Conservation (phyloP, 805 yeast species). For the Ogataea populi-albae region DNA sequence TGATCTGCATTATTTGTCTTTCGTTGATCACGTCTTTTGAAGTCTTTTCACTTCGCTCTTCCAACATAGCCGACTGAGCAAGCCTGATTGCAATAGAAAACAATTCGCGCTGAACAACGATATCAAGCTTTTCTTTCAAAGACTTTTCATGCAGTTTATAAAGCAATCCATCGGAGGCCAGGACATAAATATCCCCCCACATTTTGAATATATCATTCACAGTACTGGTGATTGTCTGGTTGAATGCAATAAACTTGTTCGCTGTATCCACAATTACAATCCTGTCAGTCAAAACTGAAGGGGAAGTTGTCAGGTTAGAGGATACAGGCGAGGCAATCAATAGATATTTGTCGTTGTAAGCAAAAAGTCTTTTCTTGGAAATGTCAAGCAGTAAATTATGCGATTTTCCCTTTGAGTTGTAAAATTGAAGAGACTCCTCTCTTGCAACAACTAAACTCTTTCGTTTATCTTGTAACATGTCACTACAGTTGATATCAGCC, state of each 20-base stretch:
- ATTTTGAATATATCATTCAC: constrained; percentile 56
- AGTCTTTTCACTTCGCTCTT: constrained; percentile 29
- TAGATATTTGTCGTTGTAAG: constrained; percentile 47
- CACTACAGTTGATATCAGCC: constrained; percentile 48
- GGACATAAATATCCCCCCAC: constrained; percentile 56
- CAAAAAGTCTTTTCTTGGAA: constrained; percentile 50
- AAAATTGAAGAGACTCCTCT: constrained; percentile 61
- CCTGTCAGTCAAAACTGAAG: constrained; percentile 42
- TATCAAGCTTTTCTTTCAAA: constrained; percentile 63
- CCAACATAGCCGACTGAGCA: constrained; percentile 38
- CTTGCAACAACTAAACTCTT: constrained; percentile 58
- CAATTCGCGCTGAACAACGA: constrained; percentile 65
- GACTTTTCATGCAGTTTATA: constrained; percentile 66
- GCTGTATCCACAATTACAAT: constrained; percentile 65
- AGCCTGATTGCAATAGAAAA: constrained; percentile 70
- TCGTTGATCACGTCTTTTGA: constrained; percentile 26
- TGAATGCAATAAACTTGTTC: constrained; percentile 69
- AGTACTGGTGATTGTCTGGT: constrained; percentile 62
- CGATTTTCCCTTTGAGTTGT: constrained; percentile 52
- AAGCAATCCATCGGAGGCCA: constrained; percentile 74
- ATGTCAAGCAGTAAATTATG: constrained; percentile 55
- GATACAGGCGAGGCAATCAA: constrained; percentile 54
- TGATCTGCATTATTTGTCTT: constrained; percentile 38
- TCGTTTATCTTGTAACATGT: constrained; percentile 27
- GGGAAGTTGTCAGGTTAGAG: constrained; percentile 28